Conservation (phyloP, 805 yeast species). For the Ogataea degrootiae region DNA sequence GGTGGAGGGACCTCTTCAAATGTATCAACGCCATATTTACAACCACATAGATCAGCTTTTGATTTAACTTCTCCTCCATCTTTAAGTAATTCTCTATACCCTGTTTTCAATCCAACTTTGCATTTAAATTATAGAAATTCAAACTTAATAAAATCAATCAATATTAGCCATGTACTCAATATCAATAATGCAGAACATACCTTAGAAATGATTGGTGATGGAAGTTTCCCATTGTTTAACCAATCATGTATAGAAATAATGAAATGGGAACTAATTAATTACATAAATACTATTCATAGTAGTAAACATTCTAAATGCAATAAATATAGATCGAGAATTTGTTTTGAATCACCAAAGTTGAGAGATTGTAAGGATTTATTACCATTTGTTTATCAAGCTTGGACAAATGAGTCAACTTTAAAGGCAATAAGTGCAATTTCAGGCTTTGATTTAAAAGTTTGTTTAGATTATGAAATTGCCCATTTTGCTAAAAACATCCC, state of each 20-base stretch:
- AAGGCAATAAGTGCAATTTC: conserved; percentile 46
- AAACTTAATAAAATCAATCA: conserved; percentile 12
- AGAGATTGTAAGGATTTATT: conserved; percentile 24
- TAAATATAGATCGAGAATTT: not conserved
- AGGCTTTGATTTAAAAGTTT: conserved; percentile 43
- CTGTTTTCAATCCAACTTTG: conserved; percentile 19
- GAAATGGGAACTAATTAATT: conserved; percentile 34
- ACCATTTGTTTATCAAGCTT: conserved; percentile 49
- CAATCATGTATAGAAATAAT: conserved; percentile 39
- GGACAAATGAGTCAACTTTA: conserved; percentile 47
- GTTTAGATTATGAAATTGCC: conserved; percentile 51
- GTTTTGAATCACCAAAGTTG: conserved; percentile 27
- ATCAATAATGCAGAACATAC: conserved; percentile 11
- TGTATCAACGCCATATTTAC: not conserved
- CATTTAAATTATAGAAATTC: conserved; percentile 20
- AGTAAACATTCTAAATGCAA: conserved; percentile 18
- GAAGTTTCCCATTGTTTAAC: conserved; percentile 40
- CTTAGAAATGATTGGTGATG: conserved; percentile 23
- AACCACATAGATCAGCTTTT: not conserved
- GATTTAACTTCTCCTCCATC: conserved; percentile 1
- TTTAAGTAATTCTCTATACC: conserved; percentile 5
- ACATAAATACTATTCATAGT: conserved; percentile 24
- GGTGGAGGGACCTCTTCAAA: not conserved
- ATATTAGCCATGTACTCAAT: conserved; percentile 8
- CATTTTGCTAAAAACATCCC: conserved; percentile 27